These are phyloP conservation scores for Camelina laxa DNA, from an alignment of 345 rosid genomes.

Conservation along the genomic window DNA sequence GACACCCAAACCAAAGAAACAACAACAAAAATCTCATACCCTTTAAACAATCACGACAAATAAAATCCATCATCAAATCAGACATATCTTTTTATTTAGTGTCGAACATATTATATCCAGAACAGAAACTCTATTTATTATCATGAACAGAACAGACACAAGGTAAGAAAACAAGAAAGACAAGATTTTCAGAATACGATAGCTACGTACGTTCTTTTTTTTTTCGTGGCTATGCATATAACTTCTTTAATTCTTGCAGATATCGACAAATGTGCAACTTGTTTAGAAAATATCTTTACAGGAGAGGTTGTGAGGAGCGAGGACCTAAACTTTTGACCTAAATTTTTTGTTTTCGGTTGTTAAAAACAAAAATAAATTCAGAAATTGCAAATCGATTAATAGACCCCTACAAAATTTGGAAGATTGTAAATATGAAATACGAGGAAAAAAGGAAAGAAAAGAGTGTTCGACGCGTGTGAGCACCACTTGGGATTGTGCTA, in stretches of 20 bases:
- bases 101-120: neutral
- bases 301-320: no score
- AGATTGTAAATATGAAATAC: neutral
- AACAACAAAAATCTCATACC: no score
- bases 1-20: neutral
- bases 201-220: neutral
- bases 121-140: neutral
- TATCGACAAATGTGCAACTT: constrained; percentile 1
- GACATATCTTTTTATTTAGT: neutral
- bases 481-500: neutral
- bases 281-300: neutral
- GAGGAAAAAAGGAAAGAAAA: neutral
- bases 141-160: neutral
- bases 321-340: neutral
- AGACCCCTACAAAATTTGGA: neutral
- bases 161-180: neutral
- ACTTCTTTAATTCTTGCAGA: neutral
- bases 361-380: no score
- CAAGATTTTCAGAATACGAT: neutral
- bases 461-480: constrained; percentile 3
- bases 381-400: no score
- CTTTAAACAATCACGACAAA: neutral
- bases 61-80: neutral
- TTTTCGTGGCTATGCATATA: constrained; percentile 2
- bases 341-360: neutral